Percentiles rank a stretch among this genome's conserved stretches.
Evolutionary conservation across 1,284 basidiomycete species (phyloP).

Genomic region (Ustilago cynodontis): DNA sequence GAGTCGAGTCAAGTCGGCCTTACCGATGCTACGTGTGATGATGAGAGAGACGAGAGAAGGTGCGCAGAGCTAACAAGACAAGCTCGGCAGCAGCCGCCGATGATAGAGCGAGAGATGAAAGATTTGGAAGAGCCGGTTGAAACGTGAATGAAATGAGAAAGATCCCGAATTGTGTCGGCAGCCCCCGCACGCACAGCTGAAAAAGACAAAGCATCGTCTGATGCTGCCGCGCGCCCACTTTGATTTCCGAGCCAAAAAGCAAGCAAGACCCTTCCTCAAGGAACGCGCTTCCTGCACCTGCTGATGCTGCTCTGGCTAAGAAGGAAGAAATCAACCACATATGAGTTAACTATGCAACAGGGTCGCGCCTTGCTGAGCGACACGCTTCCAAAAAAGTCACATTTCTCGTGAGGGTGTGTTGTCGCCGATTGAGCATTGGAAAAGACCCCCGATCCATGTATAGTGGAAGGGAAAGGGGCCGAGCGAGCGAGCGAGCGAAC

Average conservation of each 20-base stretch:
- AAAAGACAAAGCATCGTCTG: neutral
- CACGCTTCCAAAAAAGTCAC: neutral
- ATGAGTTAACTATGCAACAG: neutral
- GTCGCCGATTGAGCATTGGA: neutral
- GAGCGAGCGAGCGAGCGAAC: too few relatives aligned
- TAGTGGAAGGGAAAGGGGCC: neutral
- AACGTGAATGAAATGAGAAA: neutral
- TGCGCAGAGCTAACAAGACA: neutral
- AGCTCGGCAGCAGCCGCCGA: constrained; percentile 2
- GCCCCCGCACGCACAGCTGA: constrained; percentile 8
- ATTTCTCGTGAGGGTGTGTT: neutral
- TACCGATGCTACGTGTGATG: too few relatives aligned
- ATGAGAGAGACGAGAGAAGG: too few relatives aligned
- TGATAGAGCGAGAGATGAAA: neutral
- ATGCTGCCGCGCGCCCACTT: neutral
- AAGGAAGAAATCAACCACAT: neutral
- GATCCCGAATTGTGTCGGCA: constrained; percentile 2
- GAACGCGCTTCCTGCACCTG: neutral
- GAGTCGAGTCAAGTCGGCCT: neutral
- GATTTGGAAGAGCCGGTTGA: neutral
- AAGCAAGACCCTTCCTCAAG: constrained; percentile 7
- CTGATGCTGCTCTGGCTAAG: too few relatives aligned
- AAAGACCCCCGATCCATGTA: neutral
- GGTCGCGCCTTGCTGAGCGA: constrained; percentile 9
- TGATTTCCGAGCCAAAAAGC: neutral